Evolutionary conservation across 495 filamentous ascomycete species (phyloP), one percentile per base, ranked within the genome.

Genomic region (Podospora pseudopauciseta): DNA sequence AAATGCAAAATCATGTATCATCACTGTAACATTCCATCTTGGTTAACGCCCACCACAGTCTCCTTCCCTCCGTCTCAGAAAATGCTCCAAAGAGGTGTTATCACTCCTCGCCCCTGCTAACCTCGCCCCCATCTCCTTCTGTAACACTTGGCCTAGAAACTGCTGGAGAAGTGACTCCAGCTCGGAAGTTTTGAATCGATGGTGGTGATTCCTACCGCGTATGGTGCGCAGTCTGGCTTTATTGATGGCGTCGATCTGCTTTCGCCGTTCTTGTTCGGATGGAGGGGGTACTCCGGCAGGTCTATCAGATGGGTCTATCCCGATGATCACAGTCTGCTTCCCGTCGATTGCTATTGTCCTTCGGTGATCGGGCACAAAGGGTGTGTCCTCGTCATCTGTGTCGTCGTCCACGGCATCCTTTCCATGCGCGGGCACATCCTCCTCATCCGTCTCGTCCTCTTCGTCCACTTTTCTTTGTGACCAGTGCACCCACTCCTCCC

Each of bases 31-130:
- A 16, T 49, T 55, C 44, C 16, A 30, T 19, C 26, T 23, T 23
- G 23, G 23, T 23, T 55, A 20, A 3, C 39, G 39, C 9, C 39
- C 39, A 5, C 66, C 71, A 64, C 77, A 79, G 64, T 79, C 77
- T 11, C 67, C 74, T 34, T 74, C 68, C 62, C 75, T 70, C 60
- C 77, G 60, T 64, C 74, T 68, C 66, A 79, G 44, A 65, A 79
- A 79, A 54, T 67, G 70, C 66, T 79, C 75, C 15, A 76, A 13
- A 16, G 68, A 61, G 15, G 66, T 58, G 19, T 71, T 49, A 5
- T 49, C 39, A 49, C 15, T 13, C 13, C 39, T 49, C 15, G 13
- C 2, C 2, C 39, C 70, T 19, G 58, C 26, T 6, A 58, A 54
- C 16, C 65, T n/a, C 67, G n/a, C 2, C 23, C 4, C 59, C 59